phyloP scores from a whole-genome alignment of 768 basidiomycete species.

The Mycena alexandri region DNA sequence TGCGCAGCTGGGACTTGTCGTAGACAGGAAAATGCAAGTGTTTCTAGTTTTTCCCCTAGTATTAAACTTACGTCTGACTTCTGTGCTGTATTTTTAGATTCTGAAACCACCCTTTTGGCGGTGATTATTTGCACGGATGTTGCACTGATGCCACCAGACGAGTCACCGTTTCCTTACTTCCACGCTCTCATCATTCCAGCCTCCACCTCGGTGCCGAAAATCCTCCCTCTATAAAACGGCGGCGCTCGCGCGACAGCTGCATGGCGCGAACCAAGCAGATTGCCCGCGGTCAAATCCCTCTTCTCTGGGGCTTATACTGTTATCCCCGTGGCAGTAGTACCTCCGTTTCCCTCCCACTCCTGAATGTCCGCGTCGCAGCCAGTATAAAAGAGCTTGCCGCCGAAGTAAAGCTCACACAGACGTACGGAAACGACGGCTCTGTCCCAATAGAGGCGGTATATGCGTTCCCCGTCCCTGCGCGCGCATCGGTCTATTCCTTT shows the following conservation, averaged over 20 bases:
- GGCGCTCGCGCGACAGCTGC: neutral
- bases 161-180: too few species aligned
- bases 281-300: neutral
- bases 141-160: too few species aligned
- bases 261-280: neutral
- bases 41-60: too few species aligned
- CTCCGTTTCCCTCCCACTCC: slow-evolving; percentile 27
- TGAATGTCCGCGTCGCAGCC: slow-evolving; percentile 23
- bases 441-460: slow-evolving; percentile 31
- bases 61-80: too few species aligned
- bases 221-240: slow-evolving; percentile 2
- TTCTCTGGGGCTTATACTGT: slow-evolving; percentile 25
- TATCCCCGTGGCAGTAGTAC: neutral
- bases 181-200: too few species aligned
- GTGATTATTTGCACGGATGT: too few species aligned
- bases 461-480: slow-evolving; percentile 35
- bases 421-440: slow-evolving; percentile 28
- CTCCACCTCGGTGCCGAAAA: slow-evolving; percentile 1
- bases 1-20: slow-evolving; percentile 47
- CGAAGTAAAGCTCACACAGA: slow-evolving; percentile 35
- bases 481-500: slow-evolving; percentile 26
- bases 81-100: too few species aligned
- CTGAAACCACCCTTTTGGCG: too few species aligned
- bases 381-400: slow-evolving; percentile 38
- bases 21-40: slow-evolving; percentile 34